Conservation (phyloP, 2,329 filamentous ascomycete species). For the Lecanicillium sp. region DNA sequence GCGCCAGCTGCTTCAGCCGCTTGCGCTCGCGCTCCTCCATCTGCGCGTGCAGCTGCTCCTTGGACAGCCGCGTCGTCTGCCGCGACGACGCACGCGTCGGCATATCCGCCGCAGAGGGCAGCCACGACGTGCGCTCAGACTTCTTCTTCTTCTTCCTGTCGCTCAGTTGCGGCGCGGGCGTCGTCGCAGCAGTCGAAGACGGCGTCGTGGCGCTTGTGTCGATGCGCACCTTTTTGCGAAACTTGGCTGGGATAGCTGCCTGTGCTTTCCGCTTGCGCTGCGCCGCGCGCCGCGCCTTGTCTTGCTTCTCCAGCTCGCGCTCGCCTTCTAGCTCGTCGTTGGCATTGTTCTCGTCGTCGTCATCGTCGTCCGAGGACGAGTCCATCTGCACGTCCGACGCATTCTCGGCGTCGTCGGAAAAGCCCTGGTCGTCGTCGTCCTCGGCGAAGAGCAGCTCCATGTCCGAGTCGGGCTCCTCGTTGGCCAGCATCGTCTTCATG, state of each 20-base stretch:
- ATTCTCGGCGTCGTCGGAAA: slow-evolving; percentile 59
- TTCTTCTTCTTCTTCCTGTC: too few relatives aligned
- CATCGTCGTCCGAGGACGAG: slow-evolving; percentile 75
- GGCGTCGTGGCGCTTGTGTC: slow-evolving; percentile 31
- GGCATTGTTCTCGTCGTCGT: slow-evolving; percentile 52
- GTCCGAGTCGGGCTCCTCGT: slow-evolving; percentile 60
- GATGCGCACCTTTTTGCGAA: slow-evolving; percentile 71
- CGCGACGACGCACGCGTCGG: slow-evolving; percentile 51
- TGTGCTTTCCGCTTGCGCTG: slow-evolving; percentile 75
- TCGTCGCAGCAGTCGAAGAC: slow-evolving; percentile 25
- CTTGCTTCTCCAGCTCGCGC: slow-evolving; percentile 72
- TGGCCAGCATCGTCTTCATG: slow-evolving; percentile 69
- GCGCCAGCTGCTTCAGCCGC: slow-evolving; percentile 60
- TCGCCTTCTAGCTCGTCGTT: slow-evolving; percentile 75
- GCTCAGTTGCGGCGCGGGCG: slow-evolving; percentile 34
- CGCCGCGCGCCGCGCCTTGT: slow-evolving; percentile 56
- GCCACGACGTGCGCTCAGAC: slow-evolving; percentile 50
- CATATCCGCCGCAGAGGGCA: slow-evolving; percentile 44
- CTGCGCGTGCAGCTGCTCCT: slow-evolving; percentile 58
- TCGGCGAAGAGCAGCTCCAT: slow-evolving; percentile 71
- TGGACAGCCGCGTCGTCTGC: slow-evolving; percentile 49
- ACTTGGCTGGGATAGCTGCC: slow-evolving; percentile 61
- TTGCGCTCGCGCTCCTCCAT: slow-evolving; percentile 65
- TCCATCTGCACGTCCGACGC: slow-evolving; percentile 77
- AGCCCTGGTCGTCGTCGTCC: slow-evolving; percentile 59